Evolutionary conservation across 805 yeast species (phyloP), one percentile per base, ranked within the genome.

Genomic region (Clavispora asparagi): DNA sequence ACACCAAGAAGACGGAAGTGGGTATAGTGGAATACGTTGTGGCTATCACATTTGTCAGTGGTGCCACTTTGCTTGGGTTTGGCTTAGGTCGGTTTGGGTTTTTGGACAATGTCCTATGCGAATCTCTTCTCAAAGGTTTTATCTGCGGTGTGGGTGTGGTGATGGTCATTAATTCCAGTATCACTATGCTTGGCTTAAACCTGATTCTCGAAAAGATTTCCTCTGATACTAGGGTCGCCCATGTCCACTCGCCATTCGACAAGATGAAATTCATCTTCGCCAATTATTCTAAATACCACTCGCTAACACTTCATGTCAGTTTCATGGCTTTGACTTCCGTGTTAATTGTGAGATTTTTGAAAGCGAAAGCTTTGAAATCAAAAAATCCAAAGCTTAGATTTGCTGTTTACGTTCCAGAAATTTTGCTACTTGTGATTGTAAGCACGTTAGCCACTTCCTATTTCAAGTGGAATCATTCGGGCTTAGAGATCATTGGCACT

Each of bases 331-430:
- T 90, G 43, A 39, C 85, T 12, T 45, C 80, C 12, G 53, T 68
- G 2, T 57, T 79, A 49, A 68, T 80, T 19, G 41, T 65, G 1
- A 39, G 76, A 23, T 74, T 76, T 53, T 66, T 70, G 45, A 68
- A 66, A 53, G 56, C 72, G 27, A 54, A 62, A 42, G 65, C 64
- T 4, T 47, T 57, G 4, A 61, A 50, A 26, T 55, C 56, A n/a
- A 47, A 44, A 12, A 42, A 44, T 6, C 50, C 47, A 16, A 54
- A 42, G 11, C 50, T 46, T 45, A 48, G 71, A 32, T 65, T 71
- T 47, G 73, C 80, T 10, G 74, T 82, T 0, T 86, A 85, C 49
- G 63, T 94, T 29, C 98, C 99, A 0, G 98, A 92, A 53, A 91
- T 92, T 33, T 68, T 92, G 47, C 56, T 85, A 4, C 85, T 86